Percentiles rank a stretch among this genome's conserved stretches.
These are phyloP conservation scores for Kwoniella dejecticola DNA, from an alignment of 768 basidiomycete genomes.

Conservation along the genomic window DNA sequence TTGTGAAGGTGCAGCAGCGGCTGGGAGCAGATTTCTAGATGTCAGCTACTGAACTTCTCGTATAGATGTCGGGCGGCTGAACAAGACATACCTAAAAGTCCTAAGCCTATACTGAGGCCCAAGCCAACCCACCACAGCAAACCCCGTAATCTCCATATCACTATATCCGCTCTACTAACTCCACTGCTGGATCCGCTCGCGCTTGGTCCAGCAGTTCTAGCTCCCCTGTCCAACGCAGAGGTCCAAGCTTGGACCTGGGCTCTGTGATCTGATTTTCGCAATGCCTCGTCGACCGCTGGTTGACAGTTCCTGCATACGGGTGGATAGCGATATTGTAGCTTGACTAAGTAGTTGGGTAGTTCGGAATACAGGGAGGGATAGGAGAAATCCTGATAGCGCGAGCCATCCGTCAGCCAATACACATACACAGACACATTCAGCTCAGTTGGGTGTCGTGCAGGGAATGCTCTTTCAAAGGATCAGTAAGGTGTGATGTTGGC, in stretches of 20 bases:
- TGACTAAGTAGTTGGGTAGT: constrained; percentile 71
- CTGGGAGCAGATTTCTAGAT: constrained; percentile 6
- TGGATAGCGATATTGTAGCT: constrained; percentile 79
- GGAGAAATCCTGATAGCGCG: constrained; percentile 67
- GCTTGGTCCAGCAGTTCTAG: constrained; percentile 44
- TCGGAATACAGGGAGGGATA: constrained; percentile 66
- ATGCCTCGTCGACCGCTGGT: constrained; percentile 78
- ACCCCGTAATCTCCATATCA: constrained; percentile 72
- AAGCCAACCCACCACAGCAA: constrained; percentile 65
- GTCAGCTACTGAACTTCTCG: no score
- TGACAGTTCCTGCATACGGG: constrained; percentile 77
- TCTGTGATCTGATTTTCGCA: constrained; percentile 75
- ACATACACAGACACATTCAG: background rate
- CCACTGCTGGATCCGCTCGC: constrained; percentile 51
- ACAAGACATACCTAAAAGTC: constrained; percentile 60
- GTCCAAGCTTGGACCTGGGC: constrained; percentile 68
- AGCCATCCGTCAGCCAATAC: background rate
- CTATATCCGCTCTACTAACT: constrained; percentile 57
- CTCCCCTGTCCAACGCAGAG: constrained; percentile 69
- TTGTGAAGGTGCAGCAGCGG: background rate
- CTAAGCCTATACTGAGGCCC: constrained; percentile 57
- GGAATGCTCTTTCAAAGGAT: no score
- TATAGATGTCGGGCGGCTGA: no score
- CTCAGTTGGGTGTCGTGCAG: no score
- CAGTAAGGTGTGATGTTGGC: no score